Evolutionary conservation across 306 rosid species (phyloP), one percentile per base, ranked within the genome.

Genomic region (Quercus aquifolioides): DNA sequence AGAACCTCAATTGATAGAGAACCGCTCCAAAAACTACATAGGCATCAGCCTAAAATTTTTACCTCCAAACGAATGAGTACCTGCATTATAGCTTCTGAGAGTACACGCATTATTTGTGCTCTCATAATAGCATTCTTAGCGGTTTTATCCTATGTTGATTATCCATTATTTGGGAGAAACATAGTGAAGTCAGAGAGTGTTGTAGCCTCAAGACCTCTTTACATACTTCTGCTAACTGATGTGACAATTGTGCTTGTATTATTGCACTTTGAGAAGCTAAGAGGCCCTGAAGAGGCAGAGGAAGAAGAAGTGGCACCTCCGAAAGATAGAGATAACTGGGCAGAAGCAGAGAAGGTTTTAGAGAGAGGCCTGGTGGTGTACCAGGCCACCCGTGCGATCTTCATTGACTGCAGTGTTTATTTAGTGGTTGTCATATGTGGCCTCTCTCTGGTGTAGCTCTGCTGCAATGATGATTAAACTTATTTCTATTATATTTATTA

Each of bases 321-420:
- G 5, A 86, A 76, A 71, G 87, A 79, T 23, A 85, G 82, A 3
- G 88, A 77, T 0, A 86, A 73, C 68, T 92, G 97, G 98, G 83
- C 75, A 19, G 78, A 69, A 43, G 98, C 97, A 17, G 93, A 91
- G 1, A 91, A 80, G 84, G 82, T 94, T 31, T 52, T 94, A 88
- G 98, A 94, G 88, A 92, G 97, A 84, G 92, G 97, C 38, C 85
- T 92, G 90, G 96, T 87, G 3, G 87, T 81, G 7, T 94, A 92
- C 78, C 98, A 94, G 70, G 90, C 96, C 15, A 59, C 92, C 75
- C 86, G 91, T 57, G 97, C 92, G 15, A 9, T 89, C 83, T 92
- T 92, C 80, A 94, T 91, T 54, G 97, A 94, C 80, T 85, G 81
- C 81, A 89, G 97, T 81, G 82, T 94, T 87, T 92, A 91, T 82